phyloP scores from a whole-genome alignment of 2,329 filamentous ascomycete genomes.

The Scedosporium dehoogii region DNA sequence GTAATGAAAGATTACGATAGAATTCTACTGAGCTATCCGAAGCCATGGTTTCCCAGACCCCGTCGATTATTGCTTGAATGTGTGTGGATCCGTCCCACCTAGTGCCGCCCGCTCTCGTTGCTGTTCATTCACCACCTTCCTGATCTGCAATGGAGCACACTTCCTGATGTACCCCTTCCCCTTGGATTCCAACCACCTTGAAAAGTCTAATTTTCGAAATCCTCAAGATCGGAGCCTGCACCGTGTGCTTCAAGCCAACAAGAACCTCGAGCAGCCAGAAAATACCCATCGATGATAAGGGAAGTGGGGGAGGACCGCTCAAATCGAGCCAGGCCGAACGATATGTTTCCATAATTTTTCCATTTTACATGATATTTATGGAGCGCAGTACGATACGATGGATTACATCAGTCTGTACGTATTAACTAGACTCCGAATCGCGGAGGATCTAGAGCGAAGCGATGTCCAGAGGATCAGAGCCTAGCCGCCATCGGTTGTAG shows the following conservation, averaged over 20 bases:
- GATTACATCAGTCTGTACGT: background rate
- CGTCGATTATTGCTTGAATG: background rate
- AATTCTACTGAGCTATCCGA: conserved; percentile 4
- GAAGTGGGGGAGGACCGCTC: too few relatives aligned
- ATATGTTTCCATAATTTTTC: background rate
- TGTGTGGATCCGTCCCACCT: background rate
- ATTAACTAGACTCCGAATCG: background rate
- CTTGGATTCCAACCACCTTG: too few relatives aligned
- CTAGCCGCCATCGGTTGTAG: background rate
- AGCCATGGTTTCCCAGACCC: conserved; percentile 4
- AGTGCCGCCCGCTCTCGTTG: too few relatives aligned
- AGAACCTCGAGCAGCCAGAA: too few relatives aligned
- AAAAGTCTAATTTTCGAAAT: too few relatives aligned
- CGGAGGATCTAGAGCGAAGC: background rate
- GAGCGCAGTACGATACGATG: background rate
- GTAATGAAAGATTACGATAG: conserved; percentile 4
- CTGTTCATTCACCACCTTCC: too few relatives aligned
- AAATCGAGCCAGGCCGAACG: too few relatives aligned
- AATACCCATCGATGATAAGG: too few relatives aligned
- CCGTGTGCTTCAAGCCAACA: too few relatives aligned
- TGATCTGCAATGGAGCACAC: too few relatives aligned
- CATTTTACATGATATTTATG: background rate
- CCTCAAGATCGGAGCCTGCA: too few relatives aligned
- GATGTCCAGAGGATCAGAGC: background rate
- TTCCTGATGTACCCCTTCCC: too few relatives aligned